These are phyloP conservation scores for Taiozyma sp. DNA, from an alignment of 1,139 yeast genomes.

Conservation along the genomic window DNA sequence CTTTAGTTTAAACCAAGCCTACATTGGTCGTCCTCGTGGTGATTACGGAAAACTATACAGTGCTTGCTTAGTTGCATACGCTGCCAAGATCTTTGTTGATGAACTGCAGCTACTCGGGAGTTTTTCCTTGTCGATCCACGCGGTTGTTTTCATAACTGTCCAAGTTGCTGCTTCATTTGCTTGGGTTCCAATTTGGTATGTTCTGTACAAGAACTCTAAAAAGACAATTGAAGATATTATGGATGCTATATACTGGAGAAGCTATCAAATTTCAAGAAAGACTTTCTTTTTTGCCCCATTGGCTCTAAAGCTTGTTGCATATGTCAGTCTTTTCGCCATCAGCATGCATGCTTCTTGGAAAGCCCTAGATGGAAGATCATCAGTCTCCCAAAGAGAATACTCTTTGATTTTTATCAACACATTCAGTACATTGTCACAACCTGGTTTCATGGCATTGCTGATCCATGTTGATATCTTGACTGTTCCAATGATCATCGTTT, in stretches of 20 bases:
- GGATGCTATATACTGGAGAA: background rate
- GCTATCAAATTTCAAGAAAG: background rate
- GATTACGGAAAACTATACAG: background rate
- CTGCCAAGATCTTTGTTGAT: background rate
- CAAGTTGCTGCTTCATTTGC: background rate
- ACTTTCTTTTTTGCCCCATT: background rate
- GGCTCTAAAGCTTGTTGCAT: background rate
- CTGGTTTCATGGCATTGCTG: background rate
- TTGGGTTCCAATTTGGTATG: background rate
- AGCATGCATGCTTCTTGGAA: background rate
- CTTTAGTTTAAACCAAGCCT: background rate
- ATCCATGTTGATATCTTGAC: background rate
- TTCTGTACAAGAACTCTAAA: background rate
- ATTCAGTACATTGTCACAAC: background rate
- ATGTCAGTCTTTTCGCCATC: no score
- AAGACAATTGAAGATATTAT: background rate
- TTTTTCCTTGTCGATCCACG: background rate
- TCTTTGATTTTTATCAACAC: background rate
- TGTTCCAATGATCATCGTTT: background rate
- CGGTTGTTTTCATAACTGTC: background rate
- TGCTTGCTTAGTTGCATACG: background rate
- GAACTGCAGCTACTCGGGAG: background rate
- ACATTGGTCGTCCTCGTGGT: background rate
- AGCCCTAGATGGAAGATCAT: background rate
- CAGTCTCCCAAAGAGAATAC: background rate